phyloP scores from a whole-genome alignment of 2,329 filamentous ascomycete species.

The Ophiostoma piceae region DNA sequence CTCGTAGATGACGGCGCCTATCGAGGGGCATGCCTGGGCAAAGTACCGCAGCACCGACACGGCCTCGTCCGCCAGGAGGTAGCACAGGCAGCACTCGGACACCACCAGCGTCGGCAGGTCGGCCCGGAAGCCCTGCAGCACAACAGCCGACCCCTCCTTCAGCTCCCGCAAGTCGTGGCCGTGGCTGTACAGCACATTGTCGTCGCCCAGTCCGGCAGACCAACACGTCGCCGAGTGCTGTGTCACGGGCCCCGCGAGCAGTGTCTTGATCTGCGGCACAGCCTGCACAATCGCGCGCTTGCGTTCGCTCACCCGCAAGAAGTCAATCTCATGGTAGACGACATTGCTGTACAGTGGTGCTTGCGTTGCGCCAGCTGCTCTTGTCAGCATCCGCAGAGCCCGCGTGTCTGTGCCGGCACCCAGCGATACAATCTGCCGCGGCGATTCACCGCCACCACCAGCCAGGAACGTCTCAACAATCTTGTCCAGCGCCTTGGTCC shows the following conservation, averaged over 20 bases:
- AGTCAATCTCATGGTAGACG: slow-evolving; percentile 90
- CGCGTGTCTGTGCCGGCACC: slow-evolving; percentile 93
- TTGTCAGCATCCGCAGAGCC: slow-evolving; percentile 64
- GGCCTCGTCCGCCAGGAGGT: slow-evolving; percentile 64
- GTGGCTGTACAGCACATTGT: slow-evolving; percentile 51
- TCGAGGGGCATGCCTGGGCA: slow-evolving; percentile 35
- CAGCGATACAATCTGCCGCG: slow-evolving; percentile 79
- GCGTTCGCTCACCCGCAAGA: slow-evolving; percentile 62
- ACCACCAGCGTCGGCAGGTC: slow-evolving; percentile 74
- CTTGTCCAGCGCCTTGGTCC: slow-evolving; percentile 75
- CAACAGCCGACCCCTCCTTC: slow-evolving; percentile 25
- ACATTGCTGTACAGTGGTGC: slow-evolving; percentile 38
- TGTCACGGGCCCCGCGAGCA: slow-evolving; percentile 36
- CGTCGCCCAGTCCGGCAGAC: slow-evolving; percentile 38
- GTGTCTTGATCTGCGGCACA: slow-evolving; percentile 38
- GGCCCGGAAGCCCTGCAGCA: slow-evolving; percentile 44
- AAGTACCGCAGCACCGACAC: slow-evolving; percentile 62
- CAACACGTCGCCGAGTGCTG: slow-evolving; percentile 34
- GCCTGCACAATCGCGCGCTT: slow-evolving; percentile 56
- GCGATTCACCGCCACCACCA: not conserved
- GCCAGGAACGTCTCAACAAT: slow-evolving; percentile 69
- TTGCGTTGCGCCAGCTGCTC: slow-evolving; percentile 28
- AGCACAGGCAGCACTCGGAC: slow-evolving; percentile 94
- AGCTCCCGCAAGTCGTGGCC: slow-evolving; percentile 66
- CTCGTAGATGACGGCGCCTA: slow-evolving; percentile 73